These are phyloP conservation scores for Oxytropis ochrocephala DNA, from an alignment of 306 rosid genomes.

Conservation along the genomic window DNA sequence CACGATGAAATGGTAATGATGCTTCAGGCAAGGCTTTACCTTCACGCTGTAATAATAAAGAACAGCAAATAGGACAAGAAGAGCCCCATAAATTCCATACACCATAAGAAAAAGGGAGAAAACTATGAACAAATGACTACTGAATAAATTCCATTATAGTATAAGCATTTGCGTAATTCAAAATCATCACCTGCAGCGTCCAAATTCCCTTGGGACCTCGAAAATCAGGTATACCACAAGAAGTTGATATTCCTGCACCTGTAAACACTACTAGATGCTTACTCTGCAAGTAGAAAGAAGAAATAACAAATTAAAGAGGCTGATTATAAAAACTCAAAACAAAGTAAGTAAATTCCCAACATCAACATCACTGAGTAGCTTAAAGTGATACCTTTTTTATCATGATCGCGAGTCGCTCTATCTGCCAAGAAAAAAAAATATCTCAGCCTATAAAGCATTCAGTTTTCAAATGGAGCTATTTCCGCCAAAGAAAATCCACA, in stretches of 20 bases:
- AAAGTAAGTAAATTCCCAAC: neutral
- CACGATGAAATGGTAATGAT: slow-evolving; percentile 96
- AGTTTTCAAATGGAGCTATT: neutral
- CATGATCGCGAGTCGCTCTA: slow-evolving; percentile 61
- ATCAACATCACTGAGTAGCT: slow-evolving; percentile 20
- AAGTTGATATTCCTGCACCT: slow-evolving; percentile 97
- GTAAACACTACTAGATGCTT: slow-evolving; percentile 98
- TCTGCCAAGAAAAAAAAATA: slow-evolving; percentile 44
- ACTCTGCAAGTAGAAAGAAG: slow-evolving; percentile 59
- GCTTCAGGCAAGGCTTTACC: slow-evolving; percentile 97
- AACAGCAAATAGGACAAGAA: slow-evolving; percentile 15
- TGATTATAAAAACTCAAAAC: slow-evolving; percentile 2
- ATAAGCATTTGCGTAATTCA: slow-evolving; percentile 1
- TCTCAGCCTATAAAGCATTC: slow-evolving; percentile 21
- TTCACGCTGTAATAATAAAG: slow-evolving; percentile 63
- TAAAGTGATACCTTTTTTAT: slow-evolving; percentile 57
- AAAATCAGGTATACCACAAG: slow-evolving; percentile 98
- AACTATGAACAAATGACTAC: slow-evolving; percentile 9
- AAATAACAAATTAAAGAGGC: slow-evolving; percentile 14
- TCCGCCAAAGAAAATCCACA: neutral
- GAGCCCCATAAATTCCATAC: slow-evolving; percentile 2
- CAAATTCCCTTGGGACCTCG: slow-evolving; percentile 98
- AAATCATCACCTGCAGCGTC: slow-evolving; percentile 79
- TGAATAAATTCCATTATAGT: neutral
- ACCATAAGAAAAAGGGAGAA: neutral